A percentile compares a stretch with the other conserved stretches of the same genome.
Conservation (phyloP, 83 land plant genomes). For the Picea abies region DNA sequence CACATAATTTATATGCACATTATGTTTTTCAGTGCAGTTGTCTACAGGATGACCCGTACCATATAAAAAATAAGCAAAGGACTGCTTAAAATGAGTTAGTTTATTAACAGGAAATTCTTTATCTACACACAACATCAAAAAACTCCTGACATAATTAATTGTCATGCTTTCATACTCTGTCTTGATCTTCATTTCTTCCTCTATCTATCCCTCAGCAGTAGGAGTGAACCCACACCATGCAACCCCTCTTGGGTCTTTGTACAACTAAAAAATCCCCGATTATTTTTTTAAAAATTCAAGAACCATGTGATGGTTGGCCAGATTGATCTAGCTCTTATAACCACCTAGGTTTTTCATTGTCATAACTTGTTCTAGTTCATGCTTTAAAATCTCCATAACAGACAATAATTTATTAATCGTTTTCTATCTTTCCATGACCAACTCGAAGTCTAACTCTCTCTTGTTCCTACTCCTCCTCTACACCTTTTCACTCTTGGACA, state of each 20-base stretch:
- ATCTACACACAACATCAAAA: conserved; percentile 73
- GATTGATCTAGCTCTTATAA: conserved; percentile 38
- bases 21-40: too few species aligned
- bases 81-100: conserved; percentile 63
- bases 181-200: conserved; percentile 45
- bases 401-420: conserved; percentile 35
- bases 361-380: conserved; percentile 57
- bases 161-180: conserved; percentile 31
- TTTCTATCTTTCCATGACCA: conserved; percentile 49
- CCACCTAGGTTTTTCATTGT: conserved; percentile 28
- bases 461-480: conserved; percentile 60
- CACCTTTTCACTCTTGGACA: conserved; percentile 47
- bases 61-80: too few species aligned
- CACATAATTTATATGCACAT: too few species aligned
- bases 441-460: conserved; percentile 48
- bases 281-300: conserved; percentile 50
- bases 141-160: conserved; percentile 58
- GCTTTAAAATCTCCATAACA: conserved; percentile 45
- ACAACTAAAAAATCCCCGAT: conserved; percentile 60
- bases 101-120: conserved; percentile 39
- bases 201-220: conserved; percentile 46
- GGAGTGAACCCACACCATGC: conserved; percentile 65
- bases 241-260: conserved; percentile 42
- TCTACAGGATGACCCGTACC: too few species aligned
- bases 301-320: conserved; percentile 46